Evolutionary conservation across 1,139 yeast genomes (phyloP).

Genomic region (Zygosaccharomyces sapae): DNA sequence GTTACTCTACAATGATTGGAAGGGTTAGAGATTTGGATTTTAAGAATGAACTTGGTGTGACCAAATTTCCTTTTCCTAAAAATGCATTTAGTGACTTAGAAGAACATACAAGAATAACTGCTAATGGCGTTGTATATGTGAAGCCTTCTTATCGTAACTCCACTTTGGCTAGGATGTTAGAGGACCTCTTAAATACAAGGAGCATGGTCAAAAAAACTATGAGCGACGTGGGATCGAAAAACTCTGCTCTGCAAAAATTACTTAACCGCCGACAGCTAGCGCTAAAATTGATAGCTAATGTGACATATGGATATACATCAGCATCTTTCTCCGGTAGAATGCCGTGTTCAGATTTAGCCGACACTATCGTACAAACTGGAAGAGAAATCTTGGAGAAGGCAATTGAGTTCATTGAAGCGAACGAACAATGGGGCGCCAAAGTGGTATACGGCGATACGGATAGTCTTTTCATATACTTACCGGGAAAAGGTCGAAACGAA

Average conservation of each 20-base stretch:
- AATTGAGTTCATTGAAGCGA: slow-evolving; percentile 59
- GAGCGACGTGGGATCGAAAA: slow-evolving; percentile 42
- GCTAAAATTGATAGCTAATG: slow-evolving; percentile 84
- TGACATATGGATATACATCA: slow-evolving; percentile 94
- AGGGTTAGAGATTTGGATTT: slow-evolving; percentile 53
- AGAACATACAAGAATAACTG: slow-evolving; percentile 63
- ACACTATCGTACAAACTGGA: slow-evolving; percentile 87
- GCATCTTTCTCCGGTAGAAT: slow-evolving; percentile 94
- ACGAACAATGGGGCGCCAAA: slow-evolving; percentile 70
- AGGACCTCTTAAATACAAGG: slow-evolving; percentile 75
- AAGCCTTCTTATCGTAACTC: slow-evolving; percentile 66
- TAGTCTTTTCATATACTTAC: slow-evolving; percentile 82
- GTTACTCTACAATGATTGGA: slow-evolving; percentile 85
- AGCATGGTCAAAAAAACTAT: slow-evolving; percentile 73
- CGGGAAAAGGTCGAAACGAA: slow-evolving; percentile 71
- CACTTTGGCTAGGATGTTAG: slow-evolving; percentile 73
- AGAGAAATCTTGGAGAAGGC: slow-evolving; percentile 76
- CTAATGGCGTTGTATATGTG: slow-evolving; percentile 81
- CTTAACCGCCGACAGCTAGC: slow-evolving; percentile 82
- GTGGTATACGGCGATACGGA: slow-evolving; percentile 98
- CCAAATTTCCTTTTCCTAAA: slow-evolving; percentile 47
- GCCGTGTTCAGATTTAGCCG: slow-evolving; percentile 96
- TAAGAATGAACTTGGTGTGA: slow-evolving; percentile 51
- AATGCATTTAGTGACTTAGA: slow-evolving; percentile 54
- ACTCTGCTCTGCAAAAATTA: slow-evolving; percentile 44